Conservation (phyloP, 352 stramenopile species). For the Pythium dissimile region DNA sequence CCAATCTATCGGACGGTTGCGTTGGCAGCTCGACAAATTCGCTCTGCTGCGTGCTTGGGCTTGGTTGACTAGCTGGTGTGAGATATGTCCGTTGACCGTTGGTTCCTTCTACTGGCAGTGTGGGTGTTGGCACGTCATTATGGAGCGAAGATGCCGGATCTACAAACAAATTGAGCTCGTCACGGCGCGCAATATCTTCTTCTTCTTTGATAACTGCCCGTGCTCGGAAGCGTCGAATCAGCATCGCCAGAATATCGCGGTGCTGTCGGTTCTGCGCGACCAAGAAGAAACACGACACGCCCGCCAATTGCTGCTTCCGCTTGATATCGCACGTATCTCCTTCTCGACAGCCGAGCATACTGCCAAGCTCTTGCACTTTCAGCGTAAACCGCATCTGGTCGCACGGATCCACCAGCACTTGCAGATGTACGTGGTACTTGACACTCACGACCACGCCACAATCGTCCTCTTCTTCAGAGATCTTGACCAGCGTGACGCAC, state of each 20-base stretch:
- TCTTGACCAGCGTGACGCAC: slow-evolving; percentile 55
- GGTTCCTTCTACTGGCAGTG: background rate
- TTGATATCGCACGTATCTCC: slow-evolving; percentile 67
- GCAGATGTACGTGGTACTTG: slow-evolving; percentile 54
- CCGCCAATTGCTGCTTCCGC: slow-evolving; percentile 33
- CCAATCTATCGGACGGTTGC: background rate
- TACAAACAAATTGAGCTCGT: slow-evolving; percentile 70
- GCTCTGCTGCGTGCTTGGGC: background rate
- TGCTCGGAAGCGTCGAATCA: slow-evolving; percentile 76
- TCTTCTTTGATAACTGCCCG: slow-evolving; percentile 38
- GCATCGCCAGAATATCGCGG: slow-evolving; percentile 64
- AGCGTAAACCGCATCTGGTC: slow-evolving; percentile 68
- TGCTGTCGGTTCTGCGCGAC: slow-evolving; percentile 77
- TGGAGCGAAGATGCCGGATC: slow-evolving; percentile 45
- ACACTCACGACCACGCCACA: slow-evolving; percentile 52
- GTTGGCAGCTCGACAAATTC: slow-evolving; percentile 2
- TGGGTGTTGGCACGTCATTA: background rate
- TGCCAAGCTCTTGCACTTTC: slow-evolving; percentile 76
- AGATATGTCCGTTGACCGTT: slow-evolving; percentile 1
- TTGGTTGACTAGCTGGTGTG: background rate
- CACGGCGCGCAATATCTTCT: slow-evolving; percentile 48
- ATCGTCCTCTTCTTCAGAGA: slow-evolving; percentile 70
- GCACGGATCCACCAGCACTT: slow-evolving; percentile 65
- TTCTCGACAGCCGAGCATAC: slow-evolving; percentile 53
- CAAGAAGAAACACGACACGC: slow-evolving; percentile 72